Evolutionary conservation across 805 yeast species (phyloP), one percentile per base, ranked within the genome.

Genomic region (Yarrowia sp.): DNA sequence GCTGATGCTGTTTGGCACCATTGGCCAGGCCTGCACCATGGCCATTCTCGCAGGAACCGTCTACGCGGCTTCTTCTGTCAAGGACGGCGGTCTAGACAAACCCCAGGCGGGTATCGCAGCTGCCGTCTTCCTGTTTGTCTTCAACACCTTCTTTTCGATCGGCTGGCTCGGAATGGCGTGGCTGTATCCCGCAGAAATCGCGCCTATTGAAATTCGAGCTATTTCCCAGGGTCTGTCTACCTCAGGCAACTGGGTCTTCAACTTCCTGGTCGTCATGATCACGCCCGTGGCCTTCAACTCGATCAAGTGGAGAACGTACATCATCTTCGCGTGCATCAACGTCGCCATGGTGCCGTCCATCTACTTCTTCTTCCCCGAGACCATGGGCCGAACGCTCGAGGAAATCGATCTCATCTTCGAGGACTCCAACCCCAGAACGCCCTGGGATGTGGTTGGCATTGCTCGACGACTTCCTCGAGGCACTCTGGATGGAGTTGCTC

Each of bases 1-100:
- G 64, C 77, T 89, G 16, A 68, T 84, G 66, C 74, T 84, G 58
- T 70, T 76, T 63, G 99, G 98, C 2, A 96, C 93, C 5, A 67
- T 80, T 1, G 85, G 91, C 64, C 83, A 79, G 73, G 81, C 78
- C 62, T 62, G 73, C 32, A 73, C 67, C 16, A 67, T 66, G 67
- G 68, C 60, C 6, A 63, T 68, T 27, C 63, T 67, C 6, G 59
- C 58, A 32, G 63, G 63, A 42, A 42, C 49, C n/a, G 39, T 47
- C 9, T 31, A 32, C 38, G 39, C 56, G n/a, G 39, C 39, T 1
- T 33, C 39, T 14, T 32, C 36, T 2, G 39, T 47, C 18, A 13
- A 32, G 10, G 36, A 47, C n/a, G 56, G 56, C 8, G 39, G 39
- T 12, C 39, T 33, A 12, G 56, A 47, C 6, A 47, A 47, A 21